These are phyloP conservation scores for Diplodia scrobiculata DNA, from an alignment of 2,329 filamentous ascomycete genomes.

Conservation along the genomic window DNA sequence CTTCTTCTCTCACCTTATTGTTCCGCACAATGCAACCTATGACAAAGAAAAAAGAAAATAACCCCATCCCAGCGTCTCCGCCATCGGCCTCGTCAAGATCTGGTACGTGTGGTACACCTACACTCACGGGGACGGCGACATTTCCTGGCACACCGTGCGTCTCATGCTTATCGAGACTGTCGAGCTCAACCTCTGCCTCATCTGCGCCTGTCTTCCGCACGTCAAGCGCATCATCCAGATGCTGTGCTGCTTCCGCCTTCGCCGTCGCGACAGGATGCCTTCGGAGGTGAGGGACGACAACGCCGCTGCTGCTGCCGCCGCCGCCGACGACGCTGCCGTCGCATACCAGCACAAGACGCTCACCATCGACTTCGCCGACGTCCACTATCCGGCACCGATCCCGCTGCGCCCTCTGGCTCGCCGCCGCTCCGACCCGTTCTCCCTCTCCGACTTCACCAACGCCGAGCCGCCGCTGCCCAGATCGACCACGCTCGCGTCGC, in stretches of 20 bases:
- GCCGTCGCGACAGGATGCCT: background rate
- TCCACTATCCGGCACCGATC: too few species aligned
- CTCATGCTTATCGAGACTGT: constrained; percentile 36
- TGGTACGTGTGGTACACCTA: background rate
- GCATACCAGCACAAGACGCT: background rate
- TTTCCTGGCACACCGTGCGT: constrained; percentile 34
- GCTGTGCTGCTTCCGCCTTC: constrained; percentile 48
- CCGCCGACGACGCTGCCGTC: too few species aligned
- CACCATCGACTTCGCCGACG: background rate
- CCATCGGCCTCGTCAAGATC: background rate
- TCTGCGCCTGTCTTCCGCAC: constrained; percentile 39
- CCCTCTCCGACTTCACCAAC: too few species aligned
- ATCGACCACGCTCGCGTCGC: too few species aligned
- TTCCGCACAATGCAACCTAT: constrained; percentile 38
- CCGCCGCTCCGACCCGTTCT: too few species aligned
- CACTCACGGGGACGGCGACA: background rate
- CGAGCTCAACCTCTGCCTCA: constrained; percentile 38
- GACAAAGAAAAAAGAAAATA: background rate
- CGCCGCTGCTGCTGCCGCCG: background rate
- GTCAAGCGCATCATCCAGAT: constrained; percentile 38
- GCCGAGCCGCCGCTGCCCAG: too few species aligned
- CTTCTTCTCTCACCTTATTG: constrained; percentile 33
- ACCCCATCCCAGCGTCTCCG: background rate
- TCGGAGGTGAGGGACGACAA: background rate
- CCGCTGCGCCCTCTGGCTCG: too few species aligned